These are phyloP conservation scores for Ogataea methylovora DNA, from an alignment of 805 yeast genomes.

Conservation along the genomic window DNA sequence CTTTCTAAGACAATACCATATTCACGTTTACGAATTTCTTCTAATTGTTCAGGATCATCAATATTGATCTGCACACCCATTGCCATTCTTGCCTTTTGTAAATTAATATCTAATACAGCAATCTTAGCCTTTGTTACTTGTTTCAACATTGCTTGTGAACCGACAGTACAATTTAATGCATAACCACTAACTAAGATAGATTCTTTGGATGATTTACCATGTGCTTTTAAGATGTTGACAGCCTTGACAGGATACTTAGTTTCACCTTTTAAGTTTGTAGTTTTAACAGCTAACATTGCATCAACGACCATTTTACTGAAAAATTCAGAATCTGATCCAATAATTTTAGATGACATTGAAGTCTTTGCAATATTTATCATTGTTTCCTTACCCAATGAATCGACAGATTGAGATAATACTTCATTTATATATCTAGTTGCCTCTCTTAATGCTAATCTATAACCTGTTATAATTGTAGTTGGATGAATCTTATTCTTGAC, in stretches of 20 bases:
- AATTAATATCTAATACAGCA: constrained; percentile 84
- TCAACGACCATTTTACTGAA: constrained; percentile 89
- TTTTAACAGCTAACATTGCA: constrained; percentile 90
- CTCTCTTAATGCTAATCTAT: constrained; percentile 86
- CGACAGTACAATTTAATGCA: constrained; percentile 94
- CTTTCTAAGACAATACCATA: constrained; percentile 79
- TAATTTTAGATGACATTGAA: constrained; percentile 93
- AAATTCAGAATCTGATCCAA: constrained; percentile 89
- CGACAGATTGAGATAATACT: constrained; percentile 76
- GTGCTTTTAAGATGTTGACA: constrained; percentile 91
- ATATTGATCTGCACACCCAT: constrained; percentile 96
- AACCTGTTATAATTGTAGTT: constrained; percentile 95
- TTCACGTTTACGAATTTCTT: constrained; percentile 84
- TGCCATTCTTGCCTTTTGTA: constrained; percentile 96
- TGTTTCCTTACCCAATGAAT: constrained; percentile 73
- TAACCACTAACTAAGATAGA: constrained; percentile 86
- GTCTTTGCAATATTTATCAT: constrained; percentile 90
- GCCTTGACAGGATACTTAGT: constrained; percentile 93
- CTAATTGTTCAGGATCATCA: constrained; percentile 89
- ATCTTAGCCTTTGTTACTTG: constrained; percentile 63
- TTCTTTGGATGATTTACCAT: constrained; percentile 88
- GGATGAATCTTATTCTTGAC: constrained; percentile 95
- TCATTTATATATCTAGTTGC: constrained; percentile 82
- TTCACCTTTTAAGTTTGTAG: constrained; percentile 83
- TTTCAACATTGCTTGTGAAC: constrained; percentile 93